Evolutionary conservation across 2,329 filamentous ascomycete species (phyloP), one percentile per base, ranked within the genome.

Genomic region (Fusarium sp.): DNA sequence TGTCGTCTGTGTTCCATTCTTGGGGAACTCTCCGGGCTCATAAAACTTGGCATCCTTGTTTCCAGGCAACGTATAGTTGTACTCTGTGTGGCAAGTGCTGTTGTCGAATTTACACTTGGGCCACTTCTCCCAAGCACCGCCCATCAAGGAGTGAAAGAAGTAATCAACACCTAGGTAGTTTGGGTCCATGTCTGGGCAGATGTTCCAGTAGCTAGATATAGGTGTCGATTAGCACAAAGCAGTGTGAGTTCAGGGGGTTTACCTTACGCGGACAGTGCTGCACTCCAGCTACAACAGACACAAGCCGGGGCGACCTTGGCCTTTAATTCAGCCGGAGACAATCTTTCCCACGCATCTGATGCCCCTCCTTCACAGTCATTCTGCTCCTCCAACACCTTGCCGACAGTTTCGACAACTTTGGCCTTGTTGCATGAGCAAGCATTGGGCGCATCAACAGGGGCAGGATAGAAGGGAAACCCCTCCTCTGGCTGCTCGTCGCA

Each of bases 171-270:
- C 48, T 24, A 52, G 48, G 10, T 52, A 52, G 24, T 52, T 52
- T 31, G 48, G 48, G 4, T 67, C 65, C 18, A 60, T 63, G 7
- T 57, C 59, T 11, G 65, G 65, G 10, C 65, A 67, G 35, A 63
- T 45, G 8, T 67, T 48, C 41, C 35, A 63, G 48, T 63, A 67
- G 9, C 65, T 67, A 39, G 22, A 3, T 9, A 57, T 4, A 24
- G 9, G 27, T 13, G 20, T 16, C 10, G 3, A 52, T 52, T n/a
- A 52, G 48, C 27, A 52, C 29, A 5, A 29, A 27, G 24, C 24
- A 52, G 18, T 39, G 22, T 18, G 8, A 63, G 35, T 1, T 0
- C 8, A 20, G 14, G 18, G 27, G n/a, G 13, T 18, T 16, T 24
- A 37, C 22, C 58, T 48, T 37, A 59, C 60, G 35, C 27, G 3